Evolutionary conservation across 176 grass and related monocot genomes (phyloP).

Genomic region (Musa beccarii): DNA sequence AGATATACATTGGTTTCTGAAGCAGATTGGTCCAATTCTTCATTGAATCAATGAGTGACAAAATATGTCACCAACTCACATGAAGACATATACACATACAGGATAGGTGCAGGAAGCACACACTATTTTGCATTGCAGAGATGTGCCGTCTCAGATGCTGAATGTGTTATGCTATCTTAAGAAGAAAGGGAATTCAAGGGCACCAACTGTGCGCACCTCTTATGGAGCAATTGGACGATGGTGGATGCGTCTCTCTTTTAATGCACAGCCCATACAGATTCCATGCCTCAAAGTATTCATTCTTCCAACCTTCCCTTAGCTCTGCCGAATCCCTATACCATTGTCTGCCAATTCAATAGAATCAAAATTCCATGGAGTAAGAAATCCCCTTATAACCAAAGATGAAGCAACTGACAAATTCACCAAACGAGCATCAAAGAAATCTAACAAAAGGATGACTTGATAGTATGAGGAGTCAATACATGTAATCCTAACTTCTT

Average conservation of each 20-base stretch:
- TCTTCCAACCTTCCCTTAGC: slow-evolving; percentile 67
- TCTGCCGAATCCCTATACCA: slow-evolving; percentile 64
- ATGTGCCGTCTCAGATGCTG: not conserved
- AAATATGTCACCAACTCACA: not conserved
- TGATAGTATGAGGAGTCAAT: not conserved
- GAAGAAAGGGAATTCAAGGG: slow-evolving; percentile 30
- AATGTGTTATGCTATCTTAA: not conserved
- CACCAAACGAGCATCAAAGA: not conserved
- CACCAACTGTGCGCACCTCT: slow-evolving; percentile 58
- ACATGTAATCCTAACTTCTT: not conserved
- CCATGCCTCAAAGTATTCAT: slow-evolving; percentile 69
- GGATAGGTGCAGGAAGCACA: not conserved
- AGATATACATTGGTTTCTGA: not conserved
- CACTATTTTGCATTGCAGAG: not conserved
- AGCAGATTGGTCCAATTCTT: not conserved
- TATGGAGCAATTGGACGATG: slow-evolving; percentile 57
- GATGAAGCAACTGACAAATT: not conserved
- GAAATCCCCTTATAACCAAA: not conserved
- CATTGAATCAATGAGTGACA: not conserved
- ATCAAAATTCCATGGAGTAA: not conserved
- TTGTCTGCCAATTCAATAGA: slow-evolving; percentile 44
- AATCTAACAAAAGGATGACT: not conserved
- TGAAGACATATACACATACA: not conserved
- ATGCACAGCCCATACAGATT: slow-evolving; percentile 37
- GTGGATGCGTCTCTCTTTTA: slow-evolving; percentile 27